phyloP scores from a whole-genome alignment of 2,329 filamentous ascomycete genomes.

The Sporothrix euskadiensis region DNA sequence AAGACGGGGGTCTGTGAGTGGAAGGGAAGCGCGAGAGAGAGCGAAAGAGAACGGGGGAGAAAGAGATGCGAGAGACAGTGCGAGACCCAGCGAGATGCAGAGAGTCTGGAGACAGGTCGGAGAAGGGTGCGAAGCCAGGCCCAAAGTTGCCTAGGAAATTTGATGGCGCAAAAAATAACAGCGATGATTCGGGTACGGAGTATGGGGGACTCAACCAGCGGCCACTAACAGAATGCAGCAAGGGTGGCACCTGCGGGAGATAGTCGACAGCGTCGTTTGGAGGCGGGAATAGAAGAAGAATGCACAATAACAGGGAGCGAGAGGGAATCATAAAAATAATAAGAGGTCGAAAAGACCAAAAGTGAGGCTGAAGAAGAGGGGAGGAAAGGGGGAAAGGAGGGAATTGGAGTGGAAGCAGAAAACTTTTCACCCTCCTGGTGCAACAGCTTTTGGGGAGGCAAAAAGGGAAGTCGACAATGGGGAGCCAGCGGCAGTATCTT shows the following conservation, averaged over 20 bases:
- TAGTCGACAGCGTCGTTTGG: conserved; percentile 9
- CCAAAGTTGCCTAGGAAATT: conserved; percentile 9
- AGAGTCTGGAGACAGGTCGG: background rate
- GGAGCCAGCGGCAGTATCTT: background rate
- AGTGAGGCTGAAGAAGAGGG: background rate
- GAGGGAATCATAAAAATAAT: background rate
- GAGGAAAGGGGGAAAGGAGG: background rate
- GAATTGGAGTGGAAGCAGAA: background rate
- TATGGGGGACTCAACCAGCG: conserved; percentile 17
- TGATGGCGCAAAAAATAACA: conserved; percentile 17
- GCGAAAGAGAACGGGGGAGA: background rate
- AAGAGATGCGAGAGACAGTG: background rate
- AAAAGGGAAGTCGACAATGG: conserved; percentile 5
- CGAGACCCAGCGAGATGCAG: no score
- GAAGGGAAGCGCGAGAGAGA: background rate
- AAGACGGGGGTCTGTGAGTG: conserved; percentile 17
- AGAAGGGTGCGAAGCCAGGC: conserved; percentile 12
- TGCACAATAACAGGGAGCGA: background rate
- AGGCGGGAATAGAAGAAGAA: background rate
- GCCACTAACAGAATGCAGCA: conserved; percentile 25
- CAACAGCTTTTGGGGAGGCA: background rate
- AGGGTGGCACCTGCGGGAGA: conserved; percentile 20
- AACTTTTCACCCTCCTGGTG: background rate
- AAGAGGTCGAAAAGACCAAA: background rate
- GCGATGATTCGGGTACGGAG: conserved; percentile 16